phyloP scores from a whole-genome alignment of 83 land plant species.

The Picea abies region DNA sequence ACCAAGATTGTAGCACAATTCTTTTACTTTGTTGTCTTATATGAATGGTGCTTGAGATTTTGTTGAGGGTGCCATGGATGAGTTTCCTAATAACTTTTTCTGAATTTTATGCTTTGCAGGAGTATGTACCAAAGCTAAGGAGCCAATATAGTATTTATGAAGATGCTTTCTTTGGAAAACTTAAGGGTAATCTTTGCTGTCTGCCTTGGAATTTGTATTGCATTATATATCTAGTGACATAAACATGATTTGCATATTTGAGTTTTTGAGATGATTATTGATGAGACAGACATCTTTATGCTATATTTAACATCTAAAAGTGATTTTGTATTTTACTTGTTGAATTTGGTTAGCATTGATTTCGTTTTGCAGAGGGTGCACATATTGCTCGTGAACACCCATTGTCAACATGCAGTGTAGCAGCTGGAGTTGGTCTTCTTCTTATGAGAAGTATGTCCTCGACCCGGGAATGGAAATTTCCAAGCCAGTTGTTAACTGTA shows the following conservation, averaged over 20 bases:
- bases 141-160: constrained; percentile 2
- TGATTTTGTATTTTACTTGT: not conserved
- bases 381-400: constrained; percentile 36
- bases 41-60: not conserved
- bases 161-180: constrained; percentile 14
- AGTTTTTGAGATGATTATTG: constrained; percentile 6
- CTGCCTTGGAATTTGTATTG: not conserved
- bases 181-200: constrained; percentile 5
- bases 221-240: not conserved
- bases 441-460: constrained; percentile 32
- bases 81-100: not conserved
- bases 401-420: constrained; percentile 21
- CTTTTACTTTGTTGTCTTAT: not conserved
- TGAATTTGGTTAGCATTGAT: constrained; percentile 3
- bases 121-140: constrained; percentile 2
- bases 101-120: not conserved
- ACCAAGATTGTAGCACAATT: not conserved
- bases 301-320: constrained; percentile 13
- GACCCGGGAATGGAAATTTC: not conserved
- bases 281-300: constrained; percentile 11
- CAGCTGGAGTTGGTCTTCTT: constrained; percentile 26
- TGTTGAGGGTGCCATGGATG: not conserved
- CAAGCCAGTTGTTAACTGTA: not conserved
- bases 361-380: constrained; percentile 24
- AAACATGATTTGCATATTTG: not conserved